Conservation (phyloP, 169 alveolate species). For the Babesia sp. region DNA sequence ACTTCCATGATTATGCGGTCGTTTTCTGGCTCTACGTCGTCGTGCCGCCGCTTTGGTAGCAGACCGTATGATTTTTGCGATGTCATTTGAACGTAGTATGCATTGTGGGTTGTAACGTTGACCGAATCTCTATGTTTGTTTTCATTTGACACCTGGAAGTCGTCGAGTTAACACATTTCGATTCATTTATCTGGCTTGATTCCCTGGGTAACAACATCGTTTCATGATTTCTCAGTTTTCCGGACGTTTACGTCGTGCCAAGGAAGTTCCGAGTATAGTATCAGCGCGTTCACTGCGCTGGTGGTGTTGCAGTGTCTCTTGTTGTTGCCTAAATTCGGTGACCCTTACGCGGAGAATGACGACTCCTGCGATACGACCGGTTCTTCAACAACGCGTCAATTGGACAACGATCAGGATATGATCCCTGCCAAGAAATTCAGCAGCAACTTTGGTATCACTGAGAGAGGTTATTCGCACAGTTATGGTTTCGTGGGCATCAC, state of each 20-base stretch:
- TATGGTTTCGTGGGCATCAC: slow-evolving; percentile 1
- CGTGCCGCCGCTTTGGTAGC: too few relatives aligned
- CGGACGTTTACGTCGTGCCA: slow-evolving; percentile 52
- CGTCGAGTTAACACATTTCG: too few relatives aligned
- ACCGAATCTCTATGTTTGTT: too few relatives aligned
- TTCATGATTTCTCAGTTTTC: slow-evolving; percentile 36
- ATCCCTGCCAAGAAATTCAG: neutral
- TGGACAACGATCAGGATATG: neutral
- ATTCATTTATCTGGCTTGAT: too few relatives aligned
- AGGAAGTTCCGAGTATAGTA: slow-evolving; percentile 35
- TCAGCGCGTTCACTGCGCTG: slow-evolving; percentile 38
- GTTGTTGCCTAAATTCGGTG: slow-evolving; percentile 15
- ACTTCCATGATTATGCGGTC: too few relatives aligned
- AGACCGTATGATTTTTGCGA: too few relatives aligned
- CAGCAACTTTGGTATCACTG: neutral
- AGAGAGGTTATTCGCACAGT: neutral
- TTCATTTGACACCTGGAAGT: too few relatives aligned
- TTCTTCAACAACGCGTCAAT: neutral
- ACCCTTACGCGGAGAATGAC: neutral
- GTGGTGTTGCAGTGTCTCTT: slow-evolving; percentile 41
- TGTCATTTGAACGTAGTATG: too few relatives aligned
- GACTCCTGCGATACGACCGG: neutral
- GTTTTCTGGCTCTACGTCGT: too few relatives aligned
- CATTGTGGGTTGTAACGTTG: too few relatives aligned
- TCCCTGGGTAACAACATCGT: neutral